Conservation (phyloP, 2,329 filamentous ascomycete genomes). For the Colletotrichum ledebouriae region DNA sequence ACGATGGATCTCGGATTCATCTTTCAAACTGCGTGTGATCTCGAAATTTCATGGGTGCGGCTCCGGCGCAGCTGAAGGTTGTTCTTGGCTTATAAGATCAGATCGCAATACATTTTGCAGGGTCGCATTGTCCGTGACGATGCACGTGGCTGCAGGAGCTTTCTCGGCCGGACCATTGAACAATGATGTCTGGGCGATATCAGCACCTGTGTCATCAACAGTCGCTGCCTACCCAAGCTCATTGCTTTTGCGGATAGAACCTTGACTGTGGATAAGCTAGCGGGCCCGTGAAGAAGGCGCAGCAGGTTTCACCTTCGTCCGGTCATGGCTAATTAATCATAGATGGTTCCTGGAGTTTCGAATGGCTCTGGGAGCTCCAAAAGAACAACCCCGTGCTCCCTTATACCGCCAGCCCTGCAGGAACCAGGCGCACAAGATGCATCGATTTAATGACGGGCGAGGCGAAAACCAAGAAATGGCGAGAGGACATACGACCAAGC, state of each 20-base stretch:
- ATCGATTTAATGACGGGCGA: background rate
- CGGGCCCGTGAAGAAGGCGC: constrained; percentile 42
- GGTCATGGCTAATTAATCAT: constrained; percentile 25
- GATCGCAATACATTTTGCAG: constrained; percentile 13
- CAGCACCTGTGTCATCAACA: constrained; percentile 15
- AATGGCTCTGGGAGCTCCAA: constrained; percentile 19
- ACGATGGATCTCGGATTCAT: background rate
- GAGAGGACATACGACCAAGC: constrained; percentile 9
- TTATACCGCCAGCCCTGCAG: constrained; percentile 21
- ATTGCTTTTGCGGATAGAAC: constrained; percentile 18
- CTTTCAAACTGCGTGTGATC: background rate
- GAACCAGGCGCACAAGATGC: constrained; percentile 10
- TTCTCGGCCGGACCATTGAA: constrained; percentile 13
- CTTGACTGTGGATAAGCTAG: constrained; percentile 10
- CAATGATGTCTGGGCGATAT: constrained; percentile 5
- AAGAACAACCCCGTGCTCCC: constrained; percentile 7
- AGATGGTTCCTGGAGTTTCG: constrained; percentile 36
- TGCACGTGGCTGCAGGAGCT: constrained; percentile 31
- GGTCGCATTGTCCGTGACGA: constrained; percentile 37
- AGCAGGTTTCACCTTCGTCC: constrained; percentile 50
- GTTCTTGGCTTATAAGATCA: constrained; percentile 14
- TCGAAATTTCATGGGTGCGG: constrained; percentile 11
- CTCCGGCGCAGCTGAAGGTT: background rate
- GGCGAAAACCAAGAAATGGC: constrained; percentile 20
- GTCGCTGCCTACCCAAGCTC: constrained; percentile 27